Percentiles rank a stretch among this genome's conserved stretches.
Conservation (phyloP, 2,329 filamentous ascomycete species). For the Scedosporium dehoogii region DNA sequence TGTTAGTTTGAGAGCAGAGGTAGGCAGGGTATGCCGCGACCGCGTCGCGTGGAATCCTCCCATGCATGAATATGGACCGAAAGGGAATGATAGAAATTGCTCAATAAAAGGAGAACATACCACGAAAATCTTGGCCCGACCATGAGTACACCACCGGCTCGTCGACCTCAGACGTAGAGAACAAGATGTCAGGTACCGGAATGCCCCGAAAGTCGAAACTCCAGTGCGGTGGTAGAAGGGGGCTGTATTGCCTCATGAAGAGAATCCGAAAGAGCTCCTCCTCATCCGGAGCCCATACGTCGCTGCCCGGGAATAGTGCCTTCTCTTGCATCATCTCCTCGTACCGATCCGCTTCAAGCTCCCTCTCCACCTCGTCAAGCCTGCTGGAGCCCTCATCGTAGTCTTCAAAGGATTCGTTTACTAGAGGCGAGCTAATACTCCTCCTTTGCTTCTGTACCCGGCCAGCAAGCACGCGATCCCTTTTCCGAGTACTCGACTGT, state of each 20-base stretch:
- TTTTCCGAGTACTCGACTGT: background rate
- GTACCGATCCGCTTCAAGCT: conserved; percentile 9
- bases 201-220: conserved; percentile 28
- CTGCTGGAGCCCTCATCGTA: conserved; percentile 2
- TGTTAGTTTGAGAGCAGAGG: background rate
- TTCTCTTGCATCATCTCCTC: conserved; percentile 35
- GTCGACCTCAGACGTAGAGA: conserved; percentile 19
- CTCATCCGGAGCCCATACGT: conserved; percentile 42
- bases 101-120: conserved; percentile 14
- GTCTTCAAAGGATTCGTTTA: background rate
- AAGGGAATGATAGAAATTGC: too few species aligned
- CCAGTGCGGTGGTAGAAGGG: conserved; percentile 30
- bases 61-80: background rate
- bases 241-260: conserved; percentile 28
- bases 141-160: conserved; percentile 29
- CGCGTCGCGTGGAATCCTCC: background rate
- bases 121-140: conserved; percentile 24
- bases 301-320: conserved; percentile 28
- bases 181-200: conserved; percentile 26
- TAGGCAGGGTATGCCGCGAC: too few species aligned
- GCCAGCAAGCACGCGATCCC: conserved; percentile 2
- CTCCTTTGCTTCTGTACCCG: conserved; percentile 1
- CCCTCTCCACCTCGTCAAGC: conserved; percentile 4
- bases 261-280: conserved; percentile 31
- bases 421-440: background rate